Evolutionary conservation across 441 rosid species (phyloP).

Genomic region (Viola pubescens): DNA sequence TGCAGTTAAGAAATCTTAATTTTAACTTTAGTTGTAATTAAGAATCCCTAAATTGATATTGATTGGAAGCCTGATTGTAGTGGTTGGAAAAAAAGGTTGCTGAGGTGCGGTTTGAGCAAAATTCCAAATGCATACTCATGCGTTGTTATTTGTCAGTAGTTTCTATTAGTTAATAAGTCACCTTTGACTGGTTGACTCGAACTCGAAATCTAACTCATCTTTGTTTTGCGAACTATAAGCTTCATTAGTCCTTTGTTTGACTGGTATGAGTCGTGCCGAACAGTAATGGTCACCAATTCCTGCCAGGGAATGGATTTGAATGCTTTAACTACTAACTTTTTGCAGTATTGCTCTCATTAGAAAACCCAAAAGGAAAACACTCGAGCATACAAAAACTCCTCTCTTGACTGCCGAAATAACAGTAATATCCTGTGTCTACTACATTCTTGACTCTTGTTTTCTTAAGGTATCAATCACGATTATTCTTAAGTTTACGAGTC

Average conservation of each 20-base stretch:
- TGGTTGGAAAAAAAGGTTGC: conserved; percentile 10
- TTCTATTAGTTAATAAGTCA: background rate
- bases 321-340: background rate
- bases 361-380: background rate
- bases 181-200: too few relatives aligned
- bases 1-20: background rate
- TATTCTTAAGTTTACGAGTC: background rate
- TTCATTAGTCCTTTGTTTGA: background rate
- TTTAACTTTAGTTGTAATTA: too few relatives aligned
- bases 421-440: background rate
- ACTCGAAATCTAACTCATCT: too few relatives aligned
- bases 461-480: too few relatives aligned
- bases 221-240: background rate
- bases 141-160: conserved; percentile 9
- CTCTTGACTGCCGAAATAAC: background rate
- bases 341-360: too few relatives aligned
- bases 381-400: background rate
- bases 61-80: conserved; percentile 9
- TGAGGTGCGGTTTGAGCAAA: conserved; percentile 22
- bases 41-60: background rate
- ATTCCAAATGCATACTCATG: conserved; percentile 21
- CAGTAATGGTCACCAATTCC: background rate
- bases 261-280: conserved; percentile 9
- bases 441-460: too few relatives aligned
- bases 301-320: conserved; percentile 2